These are phyloP conservation scores for Elaeis guineensis DNA, from an alignment of 176 grass and related monocot genomes.

Conservation along the genomic window DNA sequence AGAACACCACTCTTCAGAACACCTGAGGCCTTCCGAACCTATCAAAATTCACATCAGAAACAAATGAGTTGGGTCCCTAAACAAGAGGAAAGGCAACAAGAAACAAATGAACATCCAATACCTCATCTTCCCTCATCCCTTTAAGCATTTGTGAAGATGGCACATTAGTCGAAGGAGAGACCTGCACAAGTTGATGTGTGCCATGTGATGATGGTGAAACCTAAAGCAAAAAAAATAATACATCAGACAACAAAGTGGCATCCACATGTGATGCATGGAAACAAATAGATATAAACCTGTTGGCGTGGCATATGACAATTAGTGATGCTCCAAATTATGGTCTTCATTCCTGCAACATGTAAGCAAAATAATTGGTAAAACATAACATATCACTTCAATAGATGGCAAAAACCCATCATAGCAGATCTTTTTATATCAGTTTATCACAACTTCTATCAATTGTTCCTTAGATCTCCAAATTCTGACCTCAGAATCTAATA, in stretches of 20 bases:
- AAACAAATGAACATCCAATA: slow-evolving; percentile 25
- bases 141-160: slow-evolving; percentile 62
- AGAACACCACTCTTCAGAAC: slow-evolving; percentile 89
- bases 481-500: no score
- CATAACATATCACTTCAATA: no score
- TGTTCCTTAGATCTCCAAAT: no score
- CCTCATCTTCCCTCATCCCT: slow-evolving; percentile 92
- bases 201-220: slow-evolving; percentile 27
- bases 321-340: slow-evolving; percentile 99
- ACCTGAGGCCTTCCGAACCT: slow-evolving; percentile 91
- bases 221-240: slow-evolving; percentile 8
- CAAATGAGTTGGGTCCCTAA: slow-evolving; percentile 6
- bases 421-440: no score
- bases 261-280: slow-evolving; percentile 2
- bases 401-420: no score
- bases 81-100: slow-evolving; percentile 9
- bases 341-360: slow-evolving; percentile 84
- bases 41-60: slow-evolving; percentile 26
- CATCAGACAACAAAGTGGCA: slow-evolving; percentile 4
- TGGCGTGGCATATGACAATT: slow-evolving; percentile 80
- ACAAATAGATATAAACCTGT: slow-evolving; percentile 42
- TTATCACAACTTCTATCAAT: no score
- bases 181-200: slow-evolving; percentile 75
- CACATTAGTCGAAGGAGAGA: slow-evolving; percentile 60
- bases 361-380: slow-evolving; percentile 18